Base-by-base conservation (phyloP, 2,329 filamentous ascomycete species). In the Nectriaceae sp. region DNA sequence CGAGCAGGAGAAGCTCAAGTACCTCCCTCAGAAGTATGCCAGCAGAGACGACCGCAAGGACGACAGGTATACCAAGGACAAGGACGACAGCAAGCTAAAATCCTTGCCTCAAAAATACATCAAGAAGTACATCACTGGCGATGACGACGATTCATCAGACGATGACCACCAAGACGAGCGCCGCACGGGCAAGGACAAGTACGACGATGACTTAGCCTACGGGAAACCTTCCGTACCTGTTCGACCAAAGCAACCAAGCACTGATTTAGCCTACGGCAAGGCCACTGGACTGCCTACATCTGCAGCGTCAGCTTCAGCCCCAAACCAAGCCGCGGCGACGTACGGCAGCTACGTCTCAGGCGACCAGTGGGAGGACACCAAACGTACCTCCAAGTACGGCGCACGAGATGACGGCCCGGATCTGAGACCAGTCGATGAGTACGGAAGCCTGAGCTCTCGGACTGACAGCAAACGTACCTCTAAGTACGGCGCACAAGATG, bases 171-270 rank as follows among this genome's bases (percentile, higher is more conserved):
- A 69, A 42, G 75, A 74, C 57, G 75, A 77, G 51, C 65, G 61
- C 51, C 62, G 65, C 36, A 64, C 64, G 37, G 60, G 62, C 45
- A 62, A 66, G 26, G 60, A 65, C n/a, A 60, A 54, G 44, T 44
- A 57, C 35, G 74, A 77, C 22, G 75, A 78, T 4, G 74, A 78
- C 47, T 65, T 82, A 10, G 77, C 77, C 3, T 83, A 83, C 52
- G 79, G 79, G 22, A 63, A 63, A 21, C 62, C 61, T 13, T 52
- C 66, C 2, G 47, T 58, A 24, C 59, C 64, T 36, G 46, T 47
- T 39, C 59, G 57, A n/a, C 57, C 59, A 4, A 55, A 58, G n/a
- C 46, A 47, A 8, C 36, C 52, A 16, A 49, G 56, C n/a, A 56
- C 56, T 8, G 56, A 59, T 24, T 37, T 63, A 42, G 60, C 60